A percentile compares a stretch with the other conserved stretches of the same genome.
These are phyloP conservation scores for Choanephora cucurbitarum DNA, from an alignment of 371 early-diverging fungal species.

Conservation along the genomic window DNA sequence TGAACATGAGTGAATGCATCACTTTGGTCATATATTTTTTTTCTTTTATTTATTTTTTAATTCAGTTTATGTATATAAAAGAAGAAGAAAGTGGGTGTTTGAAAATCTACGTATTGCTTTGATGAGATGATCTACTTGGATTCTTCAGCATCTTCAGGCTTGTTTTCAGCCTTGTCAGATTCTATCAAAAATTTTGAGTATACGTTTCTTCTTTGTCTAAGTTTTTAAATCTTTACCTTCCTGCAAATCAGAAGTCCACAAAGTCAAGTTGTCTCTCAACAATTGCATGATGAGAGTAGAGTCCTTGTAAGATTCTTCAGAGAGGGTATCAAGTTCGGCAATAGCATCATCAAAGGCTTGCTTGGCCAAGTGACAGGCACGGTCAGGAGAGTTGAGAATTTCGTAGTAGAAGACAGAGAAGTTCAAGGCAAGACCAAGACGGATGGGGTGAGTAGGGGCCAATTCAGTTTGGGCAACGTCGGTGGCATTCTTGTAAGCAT, in stretches of 20 bases:
- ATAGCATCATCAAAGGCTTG: conserved; percentile 99
- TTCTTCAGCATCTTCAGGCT: conserved; percentile 37
- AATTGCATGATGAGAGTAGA: conserved; percentile 99
- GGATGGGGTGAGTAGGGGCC: conserved; percentile 98
- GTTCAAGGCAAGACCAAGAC: conserved; percentile 99
- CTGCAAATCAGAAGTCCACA: conserved; percentile 98
- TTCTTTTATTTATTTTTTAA: no score
- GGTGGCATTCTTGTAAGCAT: conserved; percentile 96
- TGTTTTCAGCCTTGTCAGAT: conserved; percentile 37
- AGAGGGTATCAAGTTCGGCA: conserved; percentile 94
- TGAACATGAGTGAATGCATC: no score
- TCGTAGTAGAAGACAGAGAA: conserved; percentile 99
- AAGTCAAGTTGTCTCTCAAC: conserved; percentile 98
- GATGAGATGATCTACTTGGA: conserved; percentile 28
- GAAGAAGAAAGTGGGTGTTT: no score
- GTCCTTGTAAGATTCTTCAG: conserved; percentile 99
- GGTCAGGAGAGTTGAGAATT: conserved; percentile 97
- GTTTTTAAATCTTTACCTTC: conserved; percentile 48
- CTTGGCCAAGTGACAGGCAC: conserved; percentile 98
- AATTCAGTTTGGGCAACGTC: conserved; percentile 93
- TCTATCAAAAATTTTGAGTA: conserved; percentile 19
- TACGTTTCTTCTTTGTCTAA: no score
- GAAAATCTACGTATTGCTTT: no score
- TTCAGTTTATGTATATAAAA: no score
- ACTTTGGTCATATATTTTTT: no score